These are phyloP conservation scores for Geosmithia flava DNA, from an alignment of 2,329 filamentous ascomycete genomes.

Conservation along the genomic window DNA sequence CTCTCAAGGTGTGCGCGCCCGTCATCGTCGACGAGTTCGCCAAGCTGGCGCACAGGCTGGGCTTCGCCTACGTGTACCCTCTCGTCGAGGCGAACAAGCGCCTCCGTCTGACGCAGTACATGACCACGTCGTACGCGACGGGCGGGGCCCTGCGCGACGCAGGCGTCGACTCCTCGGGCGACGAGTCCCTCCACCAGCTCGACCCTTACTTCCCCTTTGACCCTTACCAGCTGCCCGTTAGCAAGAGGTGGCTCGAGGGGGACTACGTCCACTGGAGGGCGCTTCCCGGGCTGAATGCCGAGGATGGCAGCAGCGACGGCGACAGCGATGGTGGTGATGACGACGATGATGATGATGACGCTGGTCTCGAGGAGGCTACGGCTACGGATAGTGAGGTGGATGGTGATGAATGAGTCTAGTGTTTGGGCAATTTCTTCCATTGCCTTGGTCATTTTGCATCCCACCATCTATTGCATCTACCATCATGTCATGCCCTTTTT, in stretches of 20 bases:
- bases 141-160: slow-evolving; percentile 41
- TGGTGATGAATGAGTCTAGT: slow-evolving; percentile 10
- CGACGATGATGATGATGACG: slow-evolving; percentile 30
- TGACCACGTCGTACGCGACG: slow-evolving; percentile 41
- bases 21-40: slow-evolving; percentile 88
- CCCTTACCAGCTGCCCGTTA: slow-evolving; percentile 81
- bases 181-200: slow-evolving; percentile 72
- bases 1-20: slow-evolving; percentile 86
- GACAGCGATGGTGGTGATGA: slow-evolving; percentile 39
- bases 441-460: too few species aligned
- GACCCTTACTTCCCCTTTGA: slow-evolving; percentile 97
- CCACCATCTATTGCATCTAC: too few species aligned
- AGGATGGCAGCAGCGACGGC: slow-evolving; percentile 40
- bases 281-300: slow-evolving; percentile 55
- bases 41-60: slow-evolving; percentile 71
- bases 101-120: slow-evolving; percentile 62
- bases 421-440: too few species aligned
- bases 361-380: slow-evolving; percentile 31
- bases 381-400: slow-evolving; percentile 35
- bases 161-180: slow-evolving; percentile 31
- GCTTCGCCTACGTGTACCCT: slow-evolving; percentile 81
- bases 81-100: slow-evolving; percentile 89
- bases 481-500: not conserved
- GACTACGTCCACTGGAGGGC: slow-evolving; percentile 76
- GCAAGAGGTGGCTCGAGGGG: slow-evolving; percentile 74